These are phyloP conservation scores for Linum usitatissimum DNA, from an alignment of 345 rosid genomes.

Conservation along the genomic window DNA sequence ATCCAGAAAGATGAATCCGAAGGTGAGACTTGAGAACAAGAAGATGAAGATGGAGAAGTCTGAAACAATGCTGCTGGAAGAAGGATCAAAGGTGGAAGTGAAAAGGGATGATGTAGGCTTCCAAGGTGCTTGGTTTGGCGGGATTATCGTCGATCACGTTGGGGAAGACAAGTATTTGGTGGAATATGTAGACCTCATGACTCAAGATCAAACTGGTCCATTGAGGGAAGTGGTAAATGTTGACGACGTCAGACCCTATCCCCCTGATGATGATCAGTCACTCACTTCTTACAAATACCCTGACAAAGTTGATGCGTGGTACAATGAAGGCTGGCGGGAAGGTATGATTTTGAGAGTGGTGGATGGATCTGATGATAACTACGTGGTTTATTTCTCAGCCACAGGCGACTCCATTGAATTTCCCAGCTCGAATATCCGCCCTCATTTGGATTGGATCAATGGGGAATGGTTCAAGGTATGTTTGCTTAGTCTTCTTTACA, in stretches of 20 bases:
- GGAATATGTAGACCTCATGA: slow-evolving; percentile 10
- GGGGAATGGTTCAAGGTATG: slow-evolving; percentile 16
- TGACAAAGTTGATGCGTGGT: slow-evolving; percentile 17
- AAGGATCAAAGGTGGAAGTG: slow-evolving; percentile 11
- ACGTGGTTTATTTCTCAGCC: slow-evolving; percentile 12
- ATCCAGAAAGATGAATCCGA: slow-evolving; percentile 17
- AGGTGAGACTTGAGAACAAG: slow-evolving; percentile 17
- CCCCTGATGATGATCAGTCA: neutral
- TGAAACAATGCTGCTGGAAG: slow-evolving; percentile 10
- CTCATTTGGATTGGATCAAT: slow-evolving; percentile 11
- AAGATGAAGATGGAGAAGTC: slow-evolving; percentile 8
- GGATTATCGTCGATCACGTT: slow-evolving; percentile 2
- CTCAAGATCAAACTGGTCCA: slow-evolving; percentile 12
- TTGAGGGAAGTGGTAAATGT: slow-evolving; percentile 6
- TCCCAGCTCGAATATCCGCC: slow-evolving; percentile 3
- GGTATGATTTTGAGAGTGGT: slow-evolving; percentile 12
- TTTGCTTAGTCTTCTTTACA: neutral
- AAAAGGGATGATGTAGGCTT: slow-evolving; percentile 19
- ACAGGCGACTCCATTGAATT: slow-evolving; percentile 5
- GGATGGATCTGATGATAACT: neutral
- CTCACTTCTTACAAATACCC: slow-evolving; percentile 1
- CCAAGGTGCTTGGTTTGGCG: slow-evolving; percentile 17
- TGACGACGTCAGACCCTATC: slow-evolving; percentile 7
- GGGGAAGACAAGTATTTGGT: slow-evolving; percentile 13
- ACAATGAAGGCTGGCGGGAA: slow-evolving; percentile 19